These are phyloP conservation scores for Picochlorum costavermella DNA, from an alignment of 139 green algal species.

Conservation along the genomic window DNA sequence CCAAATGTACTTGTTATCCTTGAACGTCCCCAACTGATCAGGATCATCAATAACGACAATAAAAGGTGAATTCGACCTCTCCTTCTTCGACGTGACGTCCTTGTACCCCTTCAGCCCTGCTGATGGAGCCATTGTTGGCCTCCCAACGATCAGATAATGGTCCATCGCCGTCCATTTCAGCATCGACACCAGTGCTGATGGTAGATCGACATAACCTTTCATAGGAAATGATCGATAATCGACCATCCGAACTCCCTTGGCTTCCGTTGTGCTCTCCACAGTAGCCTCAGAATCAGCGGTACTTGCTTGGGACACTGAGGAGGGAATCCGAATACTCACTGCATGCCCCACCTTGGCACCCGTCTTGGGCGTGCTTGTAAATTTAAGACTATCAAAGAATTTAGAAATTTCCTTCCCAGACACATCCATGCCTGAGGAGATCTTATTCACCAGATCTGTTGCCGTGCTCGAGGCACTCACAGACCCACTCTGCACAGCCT, in stretches of 20 bases:
- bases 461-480: too few relatives aligned
- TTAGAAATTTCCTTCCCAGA: too few relatives aligned
- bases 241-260: not conserved
- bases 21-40: not conserved
- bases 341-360: too few relatives aligned
- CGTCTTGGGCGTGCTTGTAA: too few relatives aligned
- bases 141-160: conserved; percentile 1
- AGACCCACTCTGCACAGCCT: too few relatives aligned
- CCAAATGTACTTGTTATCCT: conserved; percentile 24
- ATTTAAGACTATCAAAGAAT: too few relatives aligned
- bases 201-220: conserved; percentile 6
- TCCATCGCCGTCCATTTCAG: not conserved
- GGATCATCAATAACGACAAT: conserved; percentile 23
- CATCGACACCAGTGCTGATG: not conserved
- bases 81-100: conserved; percentile 15
- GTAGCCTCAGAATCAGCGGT: too few relatives aligned
- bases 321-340: too few relatives aligned
- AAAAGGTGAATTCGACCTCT: conserved; percentile 19
- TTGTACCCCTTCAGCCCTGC: not conserved
- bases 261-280: too few relatives aligned
- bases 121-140: conserved; percentile 3
- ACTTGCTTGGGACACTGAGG: too few relatives aligned
- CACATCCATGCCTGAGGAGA: too few relatives aligned
- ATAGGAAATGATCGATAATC: conserved; percentile 2
- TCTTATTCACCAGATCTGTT: too few relatives aligned